phyloP scores from a whole-genome alignment of 2,329 filamentous ascomycete species.

The Nigrograna mackinnonii region DNA sequence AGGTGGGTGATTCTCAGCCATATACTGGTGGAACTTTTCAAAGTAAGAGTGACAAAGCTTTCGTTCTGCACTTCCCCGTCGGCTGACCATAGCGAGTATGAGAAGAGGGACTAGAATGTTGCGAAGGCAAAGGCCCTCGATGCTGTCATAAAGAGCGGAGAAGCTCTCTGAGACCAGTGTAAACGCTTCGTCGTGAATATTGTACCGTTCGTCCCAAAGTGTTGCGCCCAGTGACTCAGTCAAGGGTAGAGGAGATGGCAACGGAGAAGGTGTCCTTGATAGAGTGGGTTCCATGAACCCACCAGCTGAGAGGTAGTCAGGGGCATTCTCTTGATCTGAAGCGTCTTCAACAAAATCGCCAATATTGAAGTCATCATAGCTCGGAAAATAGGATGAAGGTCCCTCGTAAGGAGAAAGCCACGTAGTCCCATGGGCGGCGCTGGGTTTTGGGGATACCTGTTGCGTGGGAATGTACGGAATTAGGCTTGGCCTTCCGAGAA shows the following conservation, averaged over 20 bases:
- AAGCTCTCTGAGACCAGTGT: conserved; percentile 10
- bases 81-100: conserved; percentile 19
- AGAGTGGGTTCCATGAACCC: conserved; percentile 7
- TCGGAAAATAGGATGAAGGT: conserved; percentile 7
- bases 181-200: conserved; percentile 23
- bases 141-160: conserved; percentile 6
- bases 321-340: background rate
- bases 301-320: conserved; percentile 9
- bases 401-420: conserved; percentile 6
- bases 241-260: conserved; percentile 11
- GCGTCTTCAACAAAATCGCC: conserved; percentile 1
- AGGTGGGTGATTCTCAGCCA: conserved; percentile 6
- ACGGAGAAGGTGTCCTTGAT: conserved; percentile 18
- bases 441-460: background rate
- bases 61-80: conserved; percentile 17
- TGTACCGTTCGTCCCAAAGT: conserved; percentile 20
- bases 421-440: background rate
- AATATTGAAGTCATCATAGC: conserved; percentile 1
- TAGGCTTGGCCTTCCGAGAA: conserved; percentile 19
- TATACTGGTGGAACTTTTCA: conserved; percentile 13
- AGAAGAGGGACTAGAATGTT: conserved; percentile 20
- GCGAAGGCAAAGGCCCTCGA: conserved; percentile 10
- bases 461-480: conserved; percentile 6
- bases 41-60: conserved; percentile 13
- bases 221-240: conserved; percentile 9